Conservation (phyloP, 2,329 filamentous ascomycete species). For the Microdochium paspali region DNA sequence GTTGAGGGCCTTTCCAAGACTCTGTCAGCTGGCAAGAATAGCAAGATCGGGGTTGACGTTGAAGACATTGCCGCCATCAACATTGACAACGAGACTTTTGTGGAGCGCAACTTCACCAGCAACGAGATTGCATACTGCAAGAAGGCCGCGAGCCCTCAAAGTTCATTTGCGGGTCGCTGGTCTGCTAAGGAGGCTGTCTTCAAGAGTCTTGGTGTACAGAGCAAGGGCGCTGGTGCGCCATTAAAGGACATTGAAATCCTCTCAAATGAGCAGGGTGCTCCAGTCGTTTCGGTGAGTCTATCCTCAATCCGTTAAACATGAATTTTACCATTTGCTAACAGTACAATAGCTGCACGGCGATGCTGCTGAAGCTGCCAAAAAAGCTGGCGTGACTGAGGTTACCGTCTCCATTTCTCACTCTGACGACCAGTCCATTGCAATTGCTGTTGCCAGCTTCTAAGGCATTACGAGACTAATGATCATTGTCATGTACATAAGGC, state of each 20-base stretch:
- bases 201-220: conserved; percentile 83
- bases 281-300: conserved; percentile 68
- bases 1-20: conserved; percentile 67
- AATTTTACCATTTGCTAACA: conserved; percentile 24
- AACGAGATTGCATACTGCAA: conserved; percentile 81
- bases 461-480: neutral
- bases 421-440: conserved; percentile 86
- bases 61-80: conserved; percentile 84
- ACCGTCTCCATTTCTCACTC: conserved; percentile 94
- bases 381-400: conserved; percentile 79
- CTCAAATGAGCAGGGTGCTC: conserved; percentile 72
- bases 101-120: conserved; percentile 88
- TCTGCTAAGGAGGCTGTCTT: conserved; percentile 98
- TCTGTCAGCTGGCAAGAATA: conserved; percentile 40
- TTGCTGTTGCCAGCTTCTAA: conserved; percentile 78
- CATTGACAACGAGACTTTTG: conserved; percentile 86
- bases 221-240: conserved; percentile 80
- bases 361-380: conserved; percentile 72
- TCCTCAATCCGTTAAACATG: neutral
- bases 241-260: conserved; percentile 92
- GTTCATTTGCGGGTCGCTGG: conserved; percentile 92
- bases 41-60: conserved; percentile 87
- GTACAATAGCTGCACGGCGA: conserved; percentile 67
- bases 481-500: neutral
- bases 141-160: conserved; percentile 68